phyloP scores from a whole-genome alignment of 2,329 filamentous ascomycete genomes.

The Trichophyton verrucosum region DNA sequence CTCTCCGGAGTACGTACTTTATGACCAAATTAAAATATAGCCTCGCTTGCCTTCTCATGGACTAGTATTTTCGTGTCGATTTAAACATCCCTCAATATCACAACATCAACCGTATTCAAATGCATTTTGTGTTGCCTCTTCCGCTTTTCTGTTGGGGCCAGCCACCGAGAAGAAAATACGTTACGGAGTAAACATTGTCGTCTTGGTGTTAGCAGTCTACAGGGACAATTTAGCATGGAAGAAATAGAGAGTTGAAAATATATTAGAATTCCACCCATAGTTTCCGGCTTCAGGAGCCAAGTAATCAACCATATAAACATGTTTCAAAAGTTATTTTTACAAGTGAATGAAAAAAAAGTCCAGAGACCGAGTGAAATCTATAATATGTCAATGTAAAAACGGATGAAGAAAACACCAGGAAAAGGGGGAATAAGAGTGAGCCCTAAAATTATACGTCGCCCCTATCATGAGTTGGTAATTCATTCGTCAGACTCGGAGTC shows the following conservation, averaged over 20 bases:
- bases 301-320: background rate
- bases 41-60: background rate
- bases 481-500: slow-evolving; percentile 33
- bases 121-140: background rate
- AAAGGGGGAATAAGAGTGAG: no score
- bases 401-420: background rate
- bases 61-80: background rate
- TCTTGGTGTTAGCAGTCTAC: background rate
- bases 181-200: background rate
- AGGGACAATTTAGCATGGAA: background rate
- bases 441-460: background rate
- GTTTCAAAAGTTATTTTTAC: background rate
- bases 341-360: background rate
- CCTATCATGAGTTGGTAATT: background rate
- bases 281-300: background rate
- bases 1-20: background rate
- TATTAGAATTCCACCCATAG: background rate
- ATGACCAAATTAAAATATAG: background rate
- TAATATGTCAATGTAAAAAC: background rate
- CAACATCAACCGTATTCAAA: background rate
- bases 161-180: background rate
- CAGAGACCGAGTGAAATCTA: background rate
- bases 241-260: background rate
- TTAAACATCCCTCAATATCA: background rate
- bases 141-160: background rate